Evolutionary conservation across 108 stramenopile species (phyloP).

Genomic region (Ochromonas danica): DNA sequence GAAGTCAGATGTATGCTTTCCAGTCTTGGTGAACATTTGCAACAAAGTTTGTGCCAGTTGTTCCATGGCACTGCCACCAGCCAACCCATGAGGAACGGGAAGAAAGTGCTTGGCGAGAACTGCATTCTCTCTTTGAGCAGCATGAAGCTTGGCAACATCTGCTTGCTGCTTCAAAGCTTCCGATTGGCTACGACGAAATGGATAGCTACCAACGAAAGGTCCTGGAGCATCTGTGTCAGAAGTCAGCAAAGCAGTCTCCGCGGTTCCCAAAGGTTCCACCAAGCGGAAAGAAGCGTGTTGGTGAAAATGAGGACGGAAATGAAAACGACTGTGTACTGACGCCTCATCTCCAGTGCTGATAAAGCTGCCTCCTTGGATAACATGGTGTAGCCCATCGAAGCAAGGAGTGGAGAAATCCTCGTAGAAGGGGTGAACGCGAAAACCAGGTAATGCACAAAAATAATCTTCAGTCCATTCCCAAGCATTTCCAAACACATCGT

Average conservation of each 20-base stretch:
- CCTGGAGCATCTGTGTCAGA: conserved; percentile 38
- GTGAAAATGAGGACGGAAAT: conserved; percentile 89
- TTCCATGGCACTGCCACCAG: conserved; percentile 69
- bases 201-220: conserved; percentile 57
- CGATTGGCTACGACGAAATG: conserved; percentile 66
- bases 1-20: conserved; percentile 56
- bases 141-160: not conserved
- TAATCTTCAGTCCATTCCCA: conserved; percentile 83
- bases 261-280: conserved; percentile 43
- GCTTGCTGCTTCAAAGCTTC: conserved; percentile 49
- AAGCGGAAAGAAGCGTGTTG: conserved; percentile 88
- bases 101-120: conserved; percentile 56
- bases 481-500: conserved; percentile 81
- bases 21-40: conserved; percentile 53
- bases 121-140: conserved; percentile 50
- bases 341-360: conserved; percentile 87
- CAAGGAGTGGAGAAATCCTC: conserved; percentile 92
- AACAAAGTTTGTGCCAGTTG: conserved; percentile 51
- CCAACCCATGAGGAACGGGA: conserved; percentile 55
- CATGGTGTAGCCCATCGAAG: conserved; percentile 70
- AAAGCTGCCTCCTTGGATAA: conserved; percentile 73
- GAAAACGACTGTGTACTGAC: conserved; percentile 82
- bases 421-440: conserved; percentile 76
- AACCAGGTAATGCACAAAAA: conserved; percentile 80
- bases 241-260: not conserved